Conservation (phyloP, 345 rosid species). For the Gossypium arboreum region DNA sequence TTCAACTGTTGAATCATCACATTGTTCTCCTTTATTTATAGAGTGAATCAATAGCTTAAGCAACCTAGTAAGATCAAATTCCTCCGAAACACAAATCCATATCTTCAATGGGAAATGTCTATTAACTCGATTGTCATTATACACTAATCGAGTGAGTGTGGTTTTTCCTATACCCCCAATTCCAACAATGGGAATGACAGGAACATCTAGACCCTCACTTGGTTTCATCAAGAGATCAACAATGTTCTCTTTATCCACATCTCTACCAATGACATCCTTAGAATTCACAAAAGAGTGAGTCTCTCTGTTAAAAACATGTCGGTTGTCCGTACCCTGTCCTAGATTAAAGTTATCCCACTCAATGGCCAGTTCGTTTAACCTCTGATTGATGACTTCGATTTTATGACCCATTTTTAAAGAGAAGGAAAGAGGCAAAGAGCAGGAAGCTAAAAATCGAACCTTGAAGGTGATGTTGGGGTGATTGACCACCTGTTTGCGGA, state of each 20-base stretch:
- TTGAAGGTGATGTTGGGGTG: background rate
- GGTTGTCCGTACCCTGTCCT: background rate
- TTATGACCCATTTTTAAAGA: background rate
- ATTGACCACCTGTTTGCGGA: background rate
- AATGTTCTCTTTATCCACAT: background rate
- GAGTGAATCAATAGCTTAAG: background rate
- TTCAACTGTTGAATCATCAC: background rate
- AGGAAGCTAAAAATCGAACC: background rate
- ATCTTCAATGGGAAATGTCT: background rate
- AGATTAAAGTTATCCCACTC: background rate
- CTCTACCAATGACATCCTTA: constrained; percentile 9
- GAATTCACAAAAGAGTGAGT: background rate
- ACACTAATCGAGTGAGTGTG: constrained; percentile 7
- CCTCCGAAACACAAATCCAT: constrained; percentile 5
- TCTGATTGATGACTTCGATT: background rate
- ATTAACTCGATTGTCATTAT: background rate
- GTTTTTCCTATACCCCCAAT: constrained; percentile 21
- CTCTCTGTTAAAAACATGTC: background rate
- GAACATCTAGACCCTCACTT: background rate
- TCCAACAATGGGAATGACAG: constrained; percentile 17
- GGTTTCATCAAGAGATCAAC: background rate
- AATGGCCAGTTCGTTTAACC: background rate
- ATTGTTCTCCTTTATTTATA: background rate
- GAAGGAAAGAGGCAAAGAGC: background rate
- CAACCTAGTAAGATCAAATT: constrained; percentile 1